phyloP scores from a whole-genome alignment of 2,329 filamentous ascomycete species.

The Fusarium sp. region DNA sequence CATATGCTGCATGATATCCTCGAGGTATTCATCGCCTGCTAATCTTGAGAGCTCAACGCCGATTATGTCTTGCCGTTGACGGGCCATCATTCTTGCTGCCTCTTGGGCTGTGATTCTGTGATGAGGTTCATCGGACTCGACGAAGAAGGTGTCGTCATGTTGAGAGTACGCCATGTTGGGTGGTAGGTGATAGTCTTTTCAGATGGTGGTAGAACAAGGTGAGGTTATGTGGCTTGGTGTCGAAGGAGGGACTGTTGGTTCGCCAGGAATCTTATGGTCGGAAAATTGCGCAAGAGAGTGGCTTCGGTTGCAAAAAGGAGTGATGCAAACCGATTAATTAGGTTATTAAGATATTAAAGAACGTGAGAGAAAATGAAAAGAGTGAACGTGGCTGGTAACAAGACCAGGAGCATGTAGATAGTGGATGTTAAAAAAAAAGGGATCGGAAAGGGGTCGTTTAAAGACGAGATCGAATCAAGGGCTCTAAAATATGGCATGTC shows the following conservation, averaged over 20 bases:
- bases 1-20: constrained; percentile 95
- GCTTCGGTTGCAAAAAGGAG: constrained; percentile 44
- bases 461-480: constrained; percentile 61
- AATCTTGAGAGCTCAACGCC: constrained; percentile 88
- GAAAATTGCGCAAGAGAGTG: constrained; percentile 57
- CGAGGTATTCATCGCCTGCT: constrained; percentile 90
- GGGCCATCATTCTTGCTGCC: constrained; percentile 81
- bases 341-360: constrained; percentile 72
- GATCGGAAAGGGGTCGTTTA: constrained; percentile 61
- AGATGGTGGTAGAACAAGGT: constrained; percentile 36
- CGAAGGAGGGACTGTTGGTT: constrained; percentile 64
- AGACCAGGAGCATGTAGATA: constrained; percentile 60
- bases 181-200: constrained; percentile 29
- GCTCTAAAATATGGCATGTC: constrained; percentile 55
- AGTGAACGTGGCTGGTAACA: constrained; percentile 68
- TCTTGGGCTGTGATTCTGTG: constrained; percentile 78
- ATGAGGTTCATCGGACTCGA: constrained; percentile 67
- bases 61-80: constrained; percentile 87
- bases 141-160: constrained; percentile 64
- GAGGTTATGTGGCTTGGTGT: constrained; percentile 46
- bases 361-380: constrained; percentile 67
- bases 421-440: constrained; percentile 55
- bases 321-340: constrained; percentile 60
- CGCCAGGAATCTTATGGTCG: constrained; percentile 65
- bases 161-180: constrained; percentile 63